phyloP scores from a whole-genome alignment of 371 early-diverging fungal genomes.

The Dentiscutata heterogama region DNA sequence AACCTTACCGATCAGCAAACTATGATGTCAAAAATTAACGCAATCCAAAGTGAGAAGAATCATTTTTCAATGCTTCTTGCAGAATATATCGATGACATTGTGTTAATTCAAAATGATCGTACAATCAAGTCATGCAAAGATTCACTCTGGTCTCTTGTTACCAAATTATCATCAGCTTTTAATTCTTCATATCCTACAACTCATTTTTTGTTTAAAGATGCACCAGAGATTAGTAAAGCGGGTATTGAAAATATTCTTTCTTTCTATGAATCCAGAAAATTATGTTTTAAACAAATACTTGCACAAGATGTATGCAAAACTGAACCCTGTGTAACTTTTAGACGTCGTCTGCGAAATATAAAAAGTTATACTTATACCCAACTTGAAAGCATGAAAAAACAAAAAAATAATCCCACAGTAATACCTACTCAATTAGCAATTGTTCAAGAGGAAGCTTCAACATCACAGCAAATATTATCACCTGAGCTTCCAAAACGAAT shows the following conservation, averaged over 20 bases:
- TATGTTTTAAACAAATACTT: neutral
- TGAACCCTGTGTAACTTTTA: neutral
- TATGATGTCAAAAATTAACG: neutral
- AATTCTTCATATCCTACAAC: neutral
- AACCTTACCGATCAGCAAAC: neutral
- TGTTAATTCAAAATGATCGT: neutral
- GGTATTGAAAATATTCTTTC: neutral
- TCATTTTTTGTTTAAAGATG: constrained; percentile 8
- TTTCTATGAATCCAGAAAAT: neutral
- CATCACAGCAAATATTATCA: too few species aligned
- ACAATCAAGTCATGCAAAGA: neutral
- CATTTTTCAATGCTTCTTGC: neutral
- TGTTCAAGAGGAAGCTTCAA: too few species aligned
- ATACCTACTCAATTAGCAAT: too few species aligned
- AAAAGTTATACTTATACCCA: too few species aligned
- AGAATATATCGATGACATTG: neutral
- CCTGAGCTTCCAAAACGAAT: too few species aligned
- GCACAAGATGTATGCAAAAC: constrained; percentile 8
- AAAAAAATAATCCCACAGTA: too few species aligned
- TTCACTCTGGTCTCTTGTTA: too few species aligned
- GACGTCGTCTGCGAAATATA: too few species aligned
- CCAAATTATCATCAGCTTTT: neutral
- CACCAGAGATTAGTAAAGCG: neutral
- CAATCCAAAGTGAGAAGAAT: neutral
- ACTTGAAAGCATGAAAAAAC: too few species aligned